Evolutionary conservation across 768 basidiomycete genomes (phyloP), one percentile per base, ranked within the genome.

Genomic region (Serendipita indica): DNA sequence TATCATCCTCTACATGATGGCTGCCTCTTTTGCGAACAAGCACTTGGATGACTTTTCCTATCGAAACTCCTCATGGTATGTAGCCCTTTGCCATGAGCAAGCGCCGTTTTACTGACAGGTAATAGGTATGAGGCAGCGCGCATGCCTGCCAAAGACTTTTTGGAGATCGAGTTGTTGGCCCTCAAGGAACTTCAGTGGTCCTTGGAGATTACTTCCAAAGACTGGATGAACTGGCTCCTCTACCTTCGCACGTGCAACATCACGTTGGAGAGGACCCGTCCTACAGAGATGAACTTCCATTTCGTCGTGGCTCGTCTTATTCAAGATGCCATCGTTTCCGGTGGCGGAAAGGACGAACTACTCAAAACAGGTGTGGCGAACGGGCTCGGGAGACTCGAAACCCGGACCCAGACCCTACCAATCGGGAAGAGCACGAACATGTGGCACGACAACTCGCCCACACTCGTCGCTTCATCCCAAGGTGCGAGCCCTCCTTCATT

Each of bases 111-210:
- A 30, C 10, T 33, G 12, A 27, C 25, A 27, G 20, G 25, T 54
- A 4, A 2, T 54, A 54, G 49, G 49, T 54, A 54, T 28, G 49
- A 54, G 7, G 49, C 30, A 20, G 49, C 49, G 10, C 49, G 49
- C 32, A 54, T 54, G 49, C 49, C 49, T 33, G 49, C 25, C 32
- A 33, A 27, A 27, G 49, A 54, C 32, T 54, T 54, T 30, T 28
- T 54, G 49, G 25, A 54, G 49, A 54, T 54, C 32, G 49, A 54
- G 49, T 54, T 54, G 49, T 54, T 54, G 49, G 49, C 49, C 32
- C 49, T 54, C 49, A 54, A 54, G 49, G 49, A 54, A 54, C 49
- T 54, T 54, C 49, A 54, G 25, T 54, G 49, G 49, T 54, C 49
- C 49, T 54, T 54, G 25, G 49, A 54, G 32, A 54, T 54, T 33